A percentile compares a stretch with the other conserved stretches of the same genome.
Evolutionary conservation across 2,329 filamentous ascomycete species (phyloP).

Genomic region (Cladobotryum mycophilum): DNA sequence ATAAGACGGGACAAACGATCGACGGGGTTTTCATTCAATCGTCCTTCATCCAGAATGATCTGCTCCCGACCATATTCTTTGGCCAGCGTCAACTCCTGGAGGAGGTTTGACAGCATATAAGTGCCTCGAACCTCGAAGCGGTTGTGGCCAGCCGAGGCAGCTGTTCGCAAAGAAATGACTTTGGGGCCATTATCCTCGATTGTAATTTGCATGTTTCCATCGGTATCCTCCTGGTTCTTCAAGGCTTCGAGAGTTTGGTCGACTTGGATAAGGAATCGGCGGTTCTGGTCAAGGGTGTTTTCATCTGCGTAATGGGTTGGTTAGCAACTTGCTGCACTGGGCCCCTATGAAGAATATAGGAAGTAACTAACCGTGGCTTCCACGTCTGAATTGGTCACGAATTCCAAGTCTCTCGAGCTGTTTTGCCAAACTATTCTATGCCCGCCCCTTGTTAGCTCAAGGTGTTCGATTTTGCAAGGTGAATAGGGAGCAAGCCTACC

Average conservation of each 20-base stretch:
- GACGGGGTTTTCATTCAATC: conserved; percentile 92
- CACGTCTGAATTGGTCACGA: conserved; percentile 50
- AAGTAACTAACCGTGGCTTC: conserved; percentile 47
- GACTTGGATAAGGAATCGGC: conserved; percentile 82
- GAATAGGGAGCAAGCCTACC: conserved; percentile 26
- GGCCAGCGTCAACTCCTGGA: conserved; percentile 90
- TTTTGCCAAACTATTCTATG: conserved; percentile 46
- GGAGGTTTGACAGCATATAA: conserved; percentile 93
- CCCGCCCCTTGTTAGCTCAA: conserved; percentile 21
- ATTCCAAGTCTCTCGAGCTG: conserved; percentile 47
- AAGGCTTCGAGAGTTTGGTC: conserved; percentile 75
- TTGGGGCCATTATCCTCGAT: conserved; percentile 95
- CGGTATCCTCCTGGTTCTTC: conserved; percentile 81
- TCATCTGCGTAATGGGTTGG: conserved; percentile 56
- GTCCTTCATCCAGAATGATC: conserved; percentile 84
- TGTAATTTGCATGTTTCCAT: conserved; percentile 93
- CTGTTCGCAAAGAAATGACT: conserved; percentile 77
- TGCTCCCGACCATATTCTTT: conserved; percentile 85
- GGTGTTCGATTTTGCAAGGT: neutral
- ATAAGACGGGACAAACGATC: conserved; percentile 81
- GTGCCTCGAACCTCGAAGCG: conserved; percentile 88
- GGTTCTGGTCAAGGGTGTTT: conserved; percentile 54
- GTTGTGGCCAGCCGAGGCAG: conserved; percentile 78
- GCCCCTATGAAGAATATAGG: neutral
- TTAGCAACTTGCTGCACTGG: neutral